Evolutionary conservation across 2,329 filamentous ascomycete genomes (phyloP).

Genomic region (Paecilomyces formosus): DNA sequence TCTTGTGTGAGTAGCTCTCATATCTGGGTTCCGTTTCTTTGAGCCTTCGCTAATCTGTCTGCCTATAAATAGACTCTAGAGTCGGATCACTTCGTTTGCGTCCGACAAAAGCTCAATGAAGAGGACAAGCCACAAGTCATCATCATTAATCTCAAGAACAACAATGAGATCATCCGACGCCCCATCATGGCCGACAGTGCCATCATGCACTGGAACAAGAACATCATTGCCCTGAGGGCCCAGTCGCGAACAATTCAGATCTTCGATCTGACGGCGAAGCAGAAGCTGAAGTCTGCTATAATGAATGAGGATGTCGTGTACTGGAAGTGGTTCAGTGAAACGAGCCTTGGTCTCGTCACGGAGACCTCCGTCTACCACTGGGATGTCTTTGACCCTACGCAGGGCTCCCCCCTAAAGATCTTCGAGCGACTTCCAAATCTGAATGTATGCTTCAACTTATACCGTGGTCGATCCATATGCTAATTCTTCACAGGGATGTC

Average conservation of each 20-base stretch:
- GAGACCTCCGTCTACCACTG: slow-evolving; percentile 91
- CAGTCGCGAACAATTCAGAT: slow-evolving; percentile 93
- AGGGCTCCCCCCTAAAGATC: slow-evolving; percentile 75
- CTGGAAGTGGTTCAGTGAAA: slow-evolving; percentile 98
- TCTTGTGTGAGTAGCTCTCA: slow-evolving; percentile 59
- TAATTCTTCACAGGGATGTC: slow-evolving; percentile 59
- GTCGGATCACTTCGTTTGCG: slow-evolving; percentile 93
- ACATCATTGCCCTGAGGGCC: slow-evolving; percentile 94
- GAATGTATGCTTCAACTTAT: slow-evolving; percentile 50
- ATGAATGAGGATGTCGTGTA: slow-evolving; percentile 98
- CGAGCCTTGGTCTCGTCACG: slow-evolving; percentile 80
- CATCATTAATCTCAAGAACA: slow-evolving; percentile 96
- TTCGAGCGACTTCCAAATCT: slow-evolving; percentile 94
- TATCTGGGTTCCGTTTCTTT: not conserved
- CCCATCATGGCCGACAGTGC: slow-evolving; percentile 99
- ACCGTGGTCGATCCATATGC: not conserved
- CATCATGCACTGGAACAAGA: slow-evolving; percentile 97
- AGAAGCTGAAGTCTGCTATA: slow-evolving; percentile 91
- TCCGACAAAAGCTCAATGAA: slow-evolving; percentile 87
- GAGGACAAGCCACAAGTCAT: slow-evolving; percentile 84
- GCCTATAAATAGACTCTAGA: slow-evolving; percentile 69
- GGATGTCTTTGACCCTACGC: slow-evolving; percentile 84
- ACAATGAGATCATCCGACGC: slow-evolving; percentile 87
- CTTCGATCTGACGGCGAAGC: slow-evolving; percentile 87
- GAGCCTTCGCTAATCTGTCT: slow-evolving; percentile 15